Percentiles rank a stretch among this genome's conserved stretches.
Evolutionary conservation across 2,329 filamentous ascomycete species (phyloP).

Genomic region (Penicillium sp.): DNA sequence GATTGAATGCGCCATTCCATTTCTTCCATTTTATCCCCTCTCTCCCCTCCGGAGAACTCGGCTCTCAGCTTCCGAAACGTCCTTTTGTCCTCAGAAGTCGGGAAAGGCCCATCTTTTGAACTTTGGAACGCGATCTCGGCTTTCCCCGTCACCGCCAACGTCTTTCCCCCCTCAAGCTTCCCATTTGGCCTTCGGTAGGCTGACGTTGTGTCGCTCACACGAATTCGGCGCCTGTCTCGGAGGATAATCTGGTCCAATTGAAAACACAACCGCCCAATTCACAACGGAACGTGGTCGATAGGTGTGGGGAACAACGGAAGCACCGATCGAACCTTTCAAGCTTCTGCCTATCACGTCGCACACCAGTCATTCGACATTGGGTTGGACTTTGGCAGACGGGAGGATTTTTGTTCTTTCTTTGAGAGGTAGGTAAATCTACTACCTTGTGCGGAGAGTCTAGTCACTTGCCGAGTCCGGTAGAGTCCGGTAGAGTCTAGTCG

Average conservation of each 20-base stretch:
- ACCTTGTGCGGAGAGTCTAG: background rate
- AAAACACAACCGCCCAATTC: conserved; percentile 20
- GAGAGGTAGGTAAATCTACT: conserved; percentile 10
- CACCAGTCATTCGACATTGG: background rate
- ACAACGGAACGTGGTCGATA: conserved; percentile 23
- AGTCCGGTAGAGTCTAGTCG: background rate
- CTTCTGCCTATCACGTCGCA: conserved; percentile 8
- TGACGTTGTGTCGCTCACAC: background rate
- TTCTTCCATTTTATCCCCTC: background rate
- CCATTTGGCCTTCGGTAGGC: background rate
- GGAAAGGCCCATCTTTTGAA: background rate
- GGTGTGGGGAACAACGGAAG: conserved; percentile 23
- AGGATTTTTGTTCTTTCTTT: background rate
- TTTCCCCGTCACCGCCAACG: background rate
- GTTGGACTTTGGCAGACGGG: conserved; percentile 4
- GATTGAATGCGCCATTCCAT: conserved; percentile 7
- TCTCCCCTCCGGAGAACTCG: conserved; percentile 1
- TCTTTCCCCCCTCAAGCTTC: background rate
- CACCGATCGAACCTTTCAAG: conserved; percentile 18
- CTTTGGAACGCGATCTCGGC: conserved; percentile 2
- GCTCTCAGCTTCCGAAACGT: background rate
- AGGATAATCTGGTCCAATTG: conserved; percentile 25
- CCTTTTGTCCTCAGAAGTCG: background rate
- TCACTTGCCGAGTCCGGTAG: background rate
- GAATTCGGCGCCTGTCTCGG: conserved; percentile 13